Conservation (phyloP, 441 rosid species). For the Theobroma grandiflorum region DNA sequence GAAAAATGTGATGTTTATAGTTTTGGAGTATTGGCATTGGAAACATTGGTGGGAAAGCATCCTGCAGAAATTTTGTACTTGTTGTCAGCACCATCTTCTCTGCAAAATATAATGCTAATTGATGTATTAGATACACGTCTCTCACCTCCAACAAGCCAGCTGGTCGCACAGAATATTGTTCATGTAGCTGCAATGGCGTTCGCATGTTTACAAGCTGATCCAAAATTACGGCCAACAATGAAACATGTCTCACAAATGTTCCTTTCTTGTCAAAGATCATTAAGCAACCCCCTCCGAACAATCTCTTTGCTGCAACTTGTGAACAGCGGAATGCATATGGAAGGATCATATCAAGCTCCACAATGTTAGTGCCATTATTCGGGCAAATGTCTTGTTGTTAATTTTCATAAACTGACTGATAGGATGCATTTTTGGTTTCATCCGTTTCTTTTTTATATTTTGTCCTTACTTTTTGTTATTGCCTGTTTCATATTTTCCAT, state of each 20-base stretch:
- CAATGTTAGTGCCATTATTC: too few species aligned
- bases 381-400: too few species aligned
- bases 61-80: conserved; percentile 28
- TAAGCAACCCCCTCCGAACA: too few species aligned
- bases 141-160: not conserved
- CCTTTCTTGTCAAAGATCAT: not conserved
- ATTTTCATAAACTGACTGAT: too few species aligned
- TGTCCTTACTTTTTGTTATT: too few species aligned
- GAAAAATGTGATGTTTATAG: not conserved
- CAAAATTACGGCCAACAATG: not conserved
- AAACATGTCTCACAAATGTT: not conserved
- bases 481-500: too few species aligned
- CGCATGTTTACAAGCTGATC: not conserved
- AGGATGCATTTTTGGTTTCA: too few species aligned
- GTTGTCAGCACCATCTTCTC: not conserved
- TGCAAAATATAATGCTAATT: not conserved
- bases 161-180: not conserved
- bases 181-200: not conserved
- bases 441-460: too few species aligned
- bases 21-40: not conserved
- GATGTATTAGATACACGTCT: not conserved
- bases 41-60: conserved; percentile 28
- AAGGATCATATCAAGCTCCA: too few species aligned
- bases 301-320: too few species aligned
- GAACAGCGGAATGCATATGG: too few species aligned